A percentile compares a stretch with the other conserved stretches of the same genome.
Conservation (phyloP, 2,329 filamentous ascomycete species). For the Akanthomyces muscarius region DNA sequence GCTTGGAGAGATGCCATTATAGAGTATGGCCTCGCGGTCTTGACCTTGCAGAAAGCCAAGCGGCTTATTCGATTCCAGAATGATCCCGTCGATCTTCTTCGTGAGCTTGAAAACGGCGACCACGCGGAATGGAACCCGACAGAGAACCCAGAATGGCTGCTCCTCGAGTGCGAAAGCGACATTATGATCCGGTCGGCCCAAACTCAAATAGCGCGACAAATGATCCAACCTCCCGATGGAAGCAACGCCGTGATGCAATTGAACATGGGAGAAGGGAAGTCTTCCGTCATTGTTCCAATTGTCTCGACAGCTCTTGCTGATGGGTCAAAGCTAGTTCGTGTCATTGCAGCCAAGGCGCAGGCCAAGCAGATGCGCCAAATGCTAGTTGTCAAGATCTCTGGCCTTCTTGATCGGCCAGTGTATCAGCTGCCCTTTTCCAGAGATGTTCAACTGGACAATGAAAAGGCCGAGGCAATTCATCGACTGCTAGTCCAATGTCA, state of each 20-base stretch:
- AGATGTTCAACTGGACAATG: conserved; percentile 32
- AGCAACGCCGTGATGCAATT: conserved; percentile 58
- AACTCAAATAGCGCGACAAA: conserved; percentile 51
- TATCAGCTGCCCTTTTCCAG: conserved; percentile 58
- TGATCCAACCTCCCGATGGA: conserved; percentile 41
- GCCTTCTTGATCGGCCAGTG: conserved; percentile 50
- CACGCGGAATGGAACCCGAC: background rate
- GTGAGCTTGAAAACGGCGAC: background rate
- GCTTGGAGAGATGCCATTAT: background rate
- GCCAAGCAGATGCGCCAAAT: conserved; percentile 57
- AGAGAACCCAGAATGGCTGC: conserved; percentile 51
- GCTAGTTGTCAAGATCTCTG: conserved; percentile 50
- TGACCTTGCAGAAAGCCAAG: background rate
- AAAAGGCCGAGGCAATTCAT: conserved; percentile 34
- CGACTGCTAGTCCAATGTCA: conserved; percentile 44
- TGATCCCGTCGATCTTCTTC: no score
- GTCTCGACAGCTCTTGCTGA: conserved; percentile 53
- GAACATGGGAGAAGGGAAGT: conserved; percentile 70
- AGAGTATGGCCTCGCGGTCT: background rate
- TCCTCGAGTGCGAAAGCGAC: conserved; percentile 61
- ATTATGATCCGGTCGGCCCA: conserved; percentile 60
- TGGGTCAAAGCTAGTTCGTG: conserved; percentile 45
- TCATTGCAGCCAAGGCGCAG: conserved; percentile 60
- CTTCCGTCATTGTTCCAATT: conserved; percentile 65
- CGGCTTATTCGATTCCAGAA: no score